A percentile compares a stretch with the other conserved stretches of the same genome.
Evolutionary conservation across 2,329 filamentous ascomycete species (phyloP).

Genomic region (Paraphaeosphaeria minitans): DNA sequence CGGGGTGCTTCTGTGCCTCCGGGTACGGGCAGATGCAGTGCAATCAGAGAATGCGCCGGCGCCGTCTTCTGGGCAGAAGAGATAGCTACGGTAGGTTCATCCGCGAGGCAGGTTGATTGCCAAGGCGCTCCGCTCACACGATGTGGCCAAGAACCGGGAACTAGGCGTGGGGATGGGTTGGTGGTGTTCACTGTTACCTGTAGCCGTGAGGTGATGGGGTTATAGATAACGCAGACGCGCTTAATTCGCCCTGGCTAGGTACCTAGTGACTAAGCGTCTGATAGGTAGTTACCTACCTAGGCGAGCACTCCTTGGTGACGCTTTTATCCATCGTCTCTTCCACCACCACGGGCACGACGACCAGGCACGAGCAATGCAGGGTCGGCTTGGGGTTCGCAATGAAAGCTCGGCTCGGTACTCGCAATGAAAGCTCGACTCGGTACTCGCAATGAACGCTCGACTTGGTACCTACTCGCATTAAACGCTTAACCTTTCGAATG

Average conservation of each 20-base stretch:
- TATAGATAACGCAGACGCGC: slow-evolving; percentile 32
- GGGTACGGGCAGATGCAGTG: neutral
- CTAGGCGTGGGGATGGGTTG: slow-evolving; percentile 14
- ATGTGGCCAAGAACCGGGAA: slow-evolving; percentile 5
- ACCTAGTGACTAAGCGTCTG: slow-evolving; percentile 27
- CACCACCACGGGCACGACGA: no score
- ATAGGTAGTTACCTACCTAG: no score
- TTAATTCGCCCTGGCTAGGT: slow-evolving; percentile 36
- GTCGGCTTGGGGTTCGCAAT: no score
- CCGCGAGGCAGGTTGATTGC: slow-evolving; percentile 6
- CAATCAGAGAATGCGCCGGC: slow-evolving; percentile 5
- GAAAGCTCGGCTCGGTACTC: no score
- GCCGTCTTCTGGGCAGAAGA: slow-evolving; percentile 11
- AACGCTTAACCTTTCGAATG: no score
- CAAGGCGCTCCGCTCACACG: slow-evolving; percentile 12
- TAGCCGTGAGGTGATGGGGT: slow-evolving; percentile 41
- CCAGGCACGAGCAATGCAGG: no score
- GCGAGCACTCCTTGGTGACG: slow-evolving; percentile 15
- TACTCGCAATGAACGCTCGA: no score
- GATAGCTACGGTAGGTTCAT: slow-evolving; percentile 18
- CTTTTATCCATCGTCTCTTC: no score
- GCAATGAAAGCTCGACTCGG: no score
- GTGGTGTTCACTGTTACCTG: slow-evolving; percentile 31
- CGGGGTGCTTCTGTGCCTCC: slow-evolving; percentile 30
- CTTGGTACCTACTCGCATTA: no score